Evolutionary conservation across 805 yeast species (phyloP).

Genomic region (Starmera pachycereana): DNA sequence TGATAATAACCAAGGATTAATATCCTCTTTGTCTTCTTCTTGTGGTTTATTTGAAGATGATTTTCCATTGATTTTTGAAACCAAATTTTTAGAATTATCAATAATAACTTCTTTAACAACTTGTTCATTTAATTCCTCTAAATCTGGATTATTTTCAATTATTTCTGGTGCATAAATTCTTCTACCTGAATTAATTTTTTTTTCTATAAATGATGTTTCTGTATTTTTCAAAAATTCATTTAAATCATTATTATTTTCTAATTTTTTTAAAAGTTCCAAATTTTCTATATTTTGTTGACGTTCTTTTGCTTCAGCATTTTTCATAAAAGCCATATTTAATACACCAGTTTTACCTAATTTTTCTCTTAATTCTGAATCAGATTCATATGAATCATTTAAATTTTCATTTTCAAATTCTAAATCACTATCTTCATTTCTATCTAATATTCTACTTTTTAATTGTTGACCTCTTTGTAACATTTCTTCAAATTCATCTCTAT

Average conservation of each 20-base stretch:
- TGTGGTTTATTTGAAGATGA: background rate
- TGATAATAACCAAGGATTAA: constrained; percentile 42
- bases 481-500: constrained; percentile 86
- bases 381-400: constrained; percentile 35
- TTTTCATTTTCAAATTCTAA: constrained; percentile 30
- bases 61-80: constrained; percentile 23
- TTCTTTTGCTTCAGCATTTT: constrained; percentile 69
- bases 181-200: constrained; percentile 65
- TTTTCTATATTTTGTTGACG: constrained; percentile 47
- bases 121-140: constrained; percentile 25
- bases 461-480: constrained; percentile 85
- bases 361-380: constrained; percentile 23
- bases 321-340: constrained; percentile 93
- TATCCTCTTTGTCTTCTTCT: constrained; percentile 15
- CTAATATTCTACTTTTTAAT: constrained; percentile 58
- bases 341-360: constrained; percentile 79
- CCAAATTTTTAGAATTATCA: constrained; percentile 39
- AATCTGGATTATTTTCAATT: constrained; percentile 17
- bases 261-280: constrained; percentile 38
- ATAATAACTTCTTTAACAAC: constrained; percentile 35
- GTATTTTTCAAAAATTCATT: constrained; percentile 26
- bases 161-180: constrained; percentile 62
- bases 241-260: constrained; percentile 36
- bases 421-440: constrained; percentile 36
- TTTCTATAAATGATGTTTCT: too few species aligned